A percentile compares a stretch with the other conserved stretches of the same genome.
Conservation (phyloP, 768 basidiomycete genomes). For the Russula vinacea region DNA sequence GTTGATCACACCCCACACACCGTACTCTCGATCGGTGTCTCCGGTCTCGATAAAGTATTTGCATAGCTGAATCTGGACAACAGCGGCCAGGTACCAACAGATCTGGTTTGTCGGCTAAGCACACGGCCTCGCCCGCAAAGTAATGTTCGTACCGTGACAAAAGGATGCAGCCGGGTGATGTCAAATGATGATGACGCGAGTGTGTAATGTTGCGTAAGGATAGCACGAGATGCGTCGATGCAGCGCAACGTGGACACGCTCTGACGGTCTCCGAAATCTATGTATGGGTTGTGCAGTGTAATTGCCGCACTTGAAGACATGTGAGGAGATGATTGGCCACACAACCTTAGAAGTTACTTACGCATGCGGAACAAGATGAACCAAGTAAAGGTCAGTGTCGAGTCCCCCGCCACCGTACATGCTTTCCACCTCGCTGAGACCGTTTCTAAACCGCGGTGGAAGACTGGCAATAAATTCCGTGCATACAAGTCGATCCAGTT, state of each 20-base stretch:
- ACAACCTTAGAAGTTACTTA: slow-evolving; percentile 42
- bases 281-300: slow-evolving; percentile 80
- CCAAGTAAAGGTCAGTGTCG: slow-evolving; percentile 85
- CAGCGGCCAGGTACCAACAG: slow-evolving; percentile 88
- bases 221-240: slow-evolving; percentile 68
- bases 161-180: slow-evolving; percentile 75
- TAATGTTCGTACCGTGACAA: slow-evolving; percentile 59
- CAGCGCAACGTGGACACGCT: slow-evolving; percentile 70
- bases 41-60: slow-evolving; percentile 80
- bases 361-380: slow-evolving; percentile 84
- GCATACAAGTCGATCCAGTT: slow-evolving; percentile 65
- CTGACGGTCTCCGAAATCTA: slow-evolving; percentile 66
- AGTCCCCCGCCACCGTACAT: slow-evolving; percentile 54
- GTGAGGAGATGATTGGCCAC: slow-evolving; percentile 22
- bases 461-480: slow-evolving; percentile 66
- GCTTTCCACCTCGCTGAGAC: slow-evolving; percentile 56
- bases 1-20: slow-evolving; percentile 87
- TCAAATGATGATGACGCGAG: slow-evolving; percentile 82
- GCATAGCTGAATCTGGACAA: slow-evolving; percentile 82
- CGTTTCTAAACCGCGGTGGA: slow-evolving; percentile 64
- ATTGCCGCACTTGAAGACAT: slow-evolving; percentile 64
- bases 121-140: background rate
- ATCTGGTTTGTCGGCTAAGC: slow-evolving; percentile 47
- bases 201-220: slow-evolving; percentile 71
- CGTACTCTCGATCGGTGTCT: slow-evolving; percentile 69